Percentiles rank a stretch among this genome's conserved stretches.
These are phyloP conservation scores for Candida koratica DNA, from an alignment of 805 yeast species.

Conservation along the genomic window DNA sequence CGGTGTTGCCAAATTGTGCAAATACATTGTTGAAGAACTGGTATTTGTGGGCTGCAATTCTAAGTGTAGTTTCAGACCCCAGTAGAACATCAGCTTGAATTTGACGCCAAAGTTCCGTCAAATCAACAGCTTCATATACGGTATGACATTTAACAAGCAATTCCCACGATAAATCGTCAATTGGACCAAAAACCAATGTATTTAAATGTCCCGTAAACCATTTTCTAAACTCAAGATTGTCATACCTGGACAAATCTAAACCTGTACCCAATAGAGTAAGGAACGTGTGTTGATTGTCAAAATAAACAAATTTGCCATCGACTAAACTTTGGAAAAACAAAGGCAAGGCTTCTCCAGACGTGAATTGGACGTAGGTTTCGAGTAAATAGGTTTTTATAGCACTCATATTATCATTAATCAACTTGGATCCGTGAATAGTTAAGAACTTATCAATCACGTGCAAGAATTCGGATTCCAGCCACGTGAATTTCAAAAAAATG, in stretches of 20 bases:
- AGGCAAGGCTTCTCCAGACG: conserved; percentile 4
- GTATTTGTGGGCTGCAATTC: conserved; percentile 20
- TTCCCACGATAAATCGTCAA: conserved; percentile 9
- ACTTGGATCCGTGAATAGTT: conserved; percentile 33
- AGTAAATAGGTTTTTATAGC: conserved; percentile 17
- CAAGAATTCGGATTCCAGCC: conserved; percentile 20
- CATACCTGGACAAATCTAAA: conserved; percentile 6
- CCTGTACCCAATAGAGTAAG: conserved; percentile 15
- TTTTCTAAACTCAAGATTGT: background rate
- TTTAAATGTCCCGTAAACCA: conserved; percentile 5
- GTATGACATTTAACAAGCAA: conserved; percentile 3
- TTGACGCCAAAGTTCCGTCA: conserved; percentile 8
- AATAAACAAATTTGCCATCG: background rate
- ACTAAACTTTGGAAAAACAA: conserved; percentile 6
- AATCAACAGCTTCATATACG: background rate
- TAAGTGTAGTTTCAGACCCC: conserved; percentile 20
- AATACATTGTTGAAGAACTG: conserved; percentile 25
- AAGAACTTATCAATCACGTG: conserved; percentile 33
- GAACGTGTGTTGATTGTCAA: conserved; percentile 2
- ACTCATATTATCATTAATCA: conserved; percentile 19
- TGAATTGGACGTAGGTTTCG: conserved; percentile 6
- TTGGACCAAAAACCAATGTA: conserved; percentile 1
- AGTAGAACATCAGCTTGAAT: conserved; percentile 11
- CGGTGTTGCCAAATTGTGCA: background rate
- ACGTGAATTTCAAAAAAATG: conserved; percentile 39